Evolutionary conservation across 495 filamentous ascomycete species (phyloP).

Genomic region (Neurospora tetrasperma): DNA sequence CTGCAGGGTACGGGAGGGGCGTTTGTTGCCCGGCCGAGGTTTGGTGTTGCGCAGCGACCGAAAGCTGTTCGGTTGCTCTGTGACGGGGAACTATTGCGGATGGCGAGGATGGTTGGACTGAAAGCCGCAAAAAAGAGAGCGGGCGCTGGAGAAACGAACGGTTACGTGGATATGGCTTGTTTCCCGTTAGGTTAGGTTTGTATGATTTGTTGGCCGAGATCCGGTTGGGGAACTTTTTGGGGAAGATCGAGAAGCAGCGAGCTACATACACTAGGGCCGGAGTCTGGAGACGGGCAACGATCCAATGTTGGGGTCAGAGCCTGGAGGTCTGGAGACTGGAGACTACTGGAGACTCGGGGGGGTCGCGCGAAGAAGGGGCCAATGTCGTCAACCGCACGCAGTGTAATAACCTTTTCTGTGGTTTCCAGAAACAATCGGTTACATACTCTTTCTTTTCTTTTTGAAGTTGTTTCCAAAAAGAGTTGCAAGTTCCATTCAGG

Average conservation of each 20-base stretch:
- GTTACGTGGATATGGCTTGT: background rate
- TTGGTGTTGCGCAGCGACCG: background rate
- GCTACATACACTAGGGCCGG: background rate
- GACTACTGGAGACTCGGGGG: background rate
- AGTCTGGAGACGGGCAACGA: background rate
- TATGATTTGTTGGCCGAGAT: slow-evolving; percentile 1
- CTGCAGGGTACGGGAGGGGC: background rate
- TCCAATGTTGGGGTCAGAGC: background rate
- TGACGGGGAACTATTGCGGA: background rate
- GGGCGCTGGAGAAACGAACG: background rate
- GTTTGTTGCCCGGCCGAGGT: background rate
- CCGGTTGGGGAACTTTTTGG: background rate
- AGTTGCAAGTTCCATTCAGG: background rate
- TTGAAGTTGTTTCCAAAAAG: background rate
- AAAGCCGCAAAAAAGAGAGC: background rate
- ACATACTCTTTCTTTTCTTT: background rate
- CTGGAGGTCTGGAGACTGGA: background rate
- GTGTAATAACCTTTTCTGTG: background rate
- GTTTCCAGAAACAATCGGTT: background rate
- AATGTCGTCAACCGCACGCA: background rate
- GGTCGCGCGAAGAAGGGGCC: background rate
- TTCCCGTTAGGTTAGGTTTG: background rate
- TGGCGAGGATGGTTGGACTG: background rate
- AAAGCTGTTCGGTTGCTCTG: background rate
- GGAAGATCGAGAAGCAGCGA: background rate